These are phyloP conservation scores for Dipteronia dyeriana DNA, from an alignment of 345 rosid species.

Conservation along the genomic window DNA sequence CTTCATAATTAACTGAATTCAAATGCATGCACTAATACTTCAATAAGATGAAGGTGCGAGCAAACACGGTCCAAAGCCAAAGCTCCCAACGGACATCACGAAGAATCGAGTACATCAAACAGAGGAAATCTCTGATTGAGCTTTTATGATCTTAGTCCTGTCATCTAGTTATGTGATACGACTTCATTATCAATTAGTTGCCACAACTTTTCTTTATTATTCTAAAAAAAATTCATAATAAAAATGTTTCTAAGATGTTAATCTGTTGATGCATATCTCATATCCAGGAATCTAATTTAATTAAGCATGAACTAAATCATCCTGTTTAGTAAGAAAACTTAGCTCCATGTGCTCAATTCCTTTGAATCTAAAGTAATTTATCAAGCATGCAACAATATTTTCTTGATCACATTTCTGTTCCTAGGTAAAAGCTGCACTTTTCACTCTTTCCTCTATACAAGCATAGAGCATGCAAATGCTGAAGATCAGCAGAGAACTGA, in stretches of 20 bases:
- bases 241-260: neutral
- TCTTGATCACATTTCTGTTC: neutral
- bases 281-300: neutral
- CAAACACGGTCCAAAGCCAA: neutral
- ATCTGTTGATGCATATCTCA: neutral
- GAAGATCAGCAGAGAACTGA: constrained; percentile 15
- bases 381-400: neutral
- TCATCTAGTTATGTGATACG: neutral
- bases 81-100: neutral
- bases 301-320: neutral
- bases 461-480: neutral
- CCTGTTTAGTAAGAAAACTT: neutral
- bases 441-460: neutral
- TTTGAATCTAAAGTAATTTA: neutral
- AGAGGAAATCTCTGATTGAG: neutral
- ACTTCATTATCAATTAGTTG: neutral
- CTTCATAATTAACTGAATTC: constrained; percentile 8
- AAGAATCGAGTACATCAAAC: neutral
- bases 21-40: constrained; percentile 9
- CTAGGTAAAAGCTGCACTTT: neutral
- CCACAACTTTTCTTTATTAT: neutral
- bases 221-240: neutral
- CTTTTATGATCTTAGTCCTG: constrained; percentile 7
- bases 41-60: neutral
- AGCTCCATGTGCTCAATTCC: neutral